Base-by-base conservation (phyloP, 2,329 filamentous ascomycete genomes). In the Talaromyces funiculosus region DNA sequence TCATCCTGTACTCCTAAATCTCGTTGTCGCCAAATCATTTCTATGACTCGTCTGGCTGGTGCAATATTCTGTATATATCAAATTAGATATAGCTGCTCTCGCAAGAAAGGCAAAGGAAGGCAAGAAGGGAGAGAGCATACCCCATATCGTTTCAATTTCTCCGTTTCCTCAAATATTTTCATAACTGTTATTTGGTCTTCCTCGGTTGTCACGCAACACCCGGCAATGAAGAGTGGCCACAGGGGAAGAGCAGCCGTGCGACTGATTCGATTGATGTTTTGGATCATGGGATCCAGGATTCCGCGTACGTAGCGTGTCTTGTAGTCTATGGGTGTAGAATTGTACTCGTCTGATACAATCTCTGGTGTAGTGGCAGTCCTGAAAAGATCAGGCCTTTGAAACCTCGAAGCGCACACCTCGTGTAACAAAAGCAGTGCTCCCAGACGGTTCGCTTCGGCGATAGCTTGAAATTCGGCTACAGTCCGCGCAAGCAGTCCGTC, bases 11-110 rank as follows among this genome's bases (percentile, higher is more conserved):
- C 58, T 1, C 60, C 60, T 3, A 71, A 53, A 60, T 71, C 68
- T 16, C 63, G 62, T 59, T 69, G 68, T 24, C 66, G 61, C 68
- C 68, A 71, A 6, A 68, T 67, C 67, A 67, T 69, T 55, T 71
- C 61, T 24, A 71, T 60, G 3, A 70, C 68, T 53, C 68, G 58
- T 59, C 64, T 64, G 1, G 68, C 68, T 5, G 67, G 68, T 4
- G 63, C 61, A 16, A 71, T 66, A 45, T 71, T 71, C 67, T 68
- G 62, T 47, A 26, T 12, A 40, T 8, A 29, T 5, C 24, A 20
- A 26, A 20, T 33, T 20, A 33, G 29, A 18, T 20, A n/a, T n/a
- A n/a, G 2, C 0, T 10, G 4, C 6, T 2, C 3, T 8, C 0
- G 10, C 10, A 16, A 35, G 5, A 20, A 31, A 16, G 1, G 2